A percentile compares a stretch with the other conserved stretches of the same genome.
Evolutionary conservation across 2,329 filamentous ascomycete species (phyloP).

Genomic region (Botryosphaeria agaves): DNA sequence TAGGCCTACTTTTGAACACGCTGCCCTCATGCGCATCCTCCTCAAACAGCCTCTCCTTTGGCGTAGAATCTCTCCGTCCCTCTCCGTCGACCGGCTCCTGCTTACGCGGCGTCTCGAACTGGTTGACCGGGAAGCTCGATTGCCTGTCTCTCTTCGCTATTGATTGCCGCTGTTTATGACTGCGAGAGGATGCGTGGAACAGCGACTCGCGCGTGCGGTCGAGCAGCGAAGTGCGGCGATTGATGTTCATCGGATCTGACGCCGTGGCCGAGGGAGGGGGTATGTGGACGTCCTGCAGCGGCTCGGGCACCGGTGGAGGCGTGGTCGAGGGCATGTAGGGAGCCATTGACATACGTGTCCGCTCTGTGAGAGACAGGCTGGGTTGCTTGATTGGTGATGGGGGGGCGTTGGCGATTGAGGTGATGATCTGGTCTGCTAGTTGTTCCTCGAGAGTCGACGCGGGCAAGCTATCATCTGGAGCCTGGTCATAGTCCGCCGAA

Average conservation of each 20-base stretch:
- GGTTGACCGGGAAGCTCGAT: slow-evolving; percentile 33
- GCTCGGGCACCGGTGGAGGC: too few species aligned
- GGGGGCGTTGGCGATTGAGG: slow-evolving; percentile 19
- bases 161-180: slow-evolving; percentile 6
- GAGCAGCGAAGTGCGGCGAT: slow-evolving; percentile 34
- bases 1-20: slow-evolving; percentile 72
- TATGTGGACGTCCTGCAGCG: too few species aligned
- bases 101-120: slow-evolving; percentile 35
- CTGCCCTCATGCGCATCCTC: slow-evolving; percentile 60
- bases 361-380: slow-evolving; percentile 25
- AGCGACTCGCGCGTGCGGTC: slow-evolving; percentile 75
- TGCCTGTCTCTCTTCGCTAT: slow-evolving; percentile 3
- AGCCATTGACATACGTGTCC: slow-evolving; percentile 29
- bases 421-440: slow-evolving; percentile 19
- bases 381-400: slow-evolving; percentile 21
- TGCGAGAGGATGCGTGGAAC: slow-evolving; percentile 29
- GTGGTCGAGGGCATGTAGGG: too few species aligned
- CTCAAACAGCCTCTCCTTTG: slow-evolving; percentile 52
- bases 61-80: slow-evolving; percentile 24
- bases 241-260: too few species aligned
- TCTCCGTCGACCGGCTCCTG: not conserved
- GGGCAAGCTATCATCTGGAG: too few species aligned
- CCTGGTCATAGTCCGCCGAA: too few species aligned
- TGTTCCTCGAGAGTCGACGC: too few species aligned
- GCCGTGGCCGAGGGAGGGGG: too few species aligned